Evolutionary conservation across 2,329 filamentous ascomycete genomes (phyloP), one percentile per base, ranked within the genome.

Genomic region (Cytospora leucostoma): DNA sequence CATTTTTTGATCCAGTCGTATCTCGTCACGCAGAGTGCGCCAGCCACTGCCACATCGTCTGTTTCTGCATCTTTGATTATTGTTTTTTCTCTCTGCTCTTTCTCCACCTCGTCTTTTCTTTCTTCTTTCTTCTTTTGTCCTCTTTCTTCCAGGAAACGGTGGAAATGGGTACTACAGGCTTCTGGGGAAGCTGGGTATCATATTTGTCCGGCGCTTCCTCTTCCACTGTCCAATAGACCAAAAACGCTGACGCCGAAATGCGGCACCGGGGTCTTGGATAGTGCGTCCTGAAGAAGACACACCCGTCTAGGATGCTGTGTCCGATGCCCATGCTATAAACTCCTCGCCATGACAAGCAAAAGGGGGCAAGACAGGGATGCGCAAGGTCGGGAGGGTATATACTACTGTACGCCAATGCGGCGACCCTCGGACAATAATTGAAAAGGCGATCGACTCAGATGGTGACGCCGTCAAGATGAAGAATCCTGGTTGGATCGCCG

Each of bases 401-500:
- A 66, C 64, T 66, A 64, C 21, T 58, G 55, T 33, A 44, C 44
- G 64, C 57, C 57, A 34, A 47, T 50, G 44, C 21, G 57, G 17
- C 32, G 54, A 37, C 33, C 21, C 19, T 51, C 59, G 37, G 34
- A 13, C 38, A 33, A 19, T 51, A 19, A 11, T 21, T 57, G 35
- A 56, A 50, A 13, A 50, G 27, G 33, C 10, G 34, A n/a, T 61
- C n/a, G 56, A 12, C 35, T 65, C 57, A 66, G 33, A 65, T 52
- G 62, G 73, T 71, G 67, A 84, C 77, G 64, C 77, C 74, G 68
- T 84, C 84, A 67, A 88, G 77, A 60, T 81, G 80, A 53, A 91
- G 77, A 56, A 90, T 80, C 76, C 85, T 87, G 69, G 84, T 85
- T 67, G 80, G 79, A 75, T 91, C 88, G 68, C 81, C 83, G 34